Evolutionary conservation across 352 stramenopile species (phyloP).

Genomic region (Plasmopara muralis): DNA sequence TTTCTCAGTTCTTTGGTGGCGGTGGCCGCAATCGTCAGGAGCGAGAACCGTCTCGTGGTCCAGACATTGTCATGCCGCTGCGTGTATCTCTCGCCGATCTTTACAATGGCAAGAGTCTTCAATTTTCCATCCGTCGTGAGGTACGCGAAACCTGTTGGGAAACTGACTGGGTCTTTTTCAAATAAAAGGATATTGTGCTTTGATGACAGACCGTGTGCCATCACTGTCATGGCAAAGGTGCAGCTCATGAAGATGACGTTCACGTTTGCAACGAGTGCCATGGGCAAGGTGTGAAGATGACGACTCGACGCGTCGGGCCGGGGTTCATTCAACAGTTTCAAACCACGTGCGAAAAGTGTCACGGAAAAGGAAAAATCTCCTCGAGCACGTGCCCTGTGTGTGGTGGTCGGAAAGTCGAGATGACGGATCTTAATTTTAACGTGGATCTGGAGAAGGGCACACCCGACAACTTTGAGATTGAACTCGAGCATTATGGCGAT

Average conservation of each 20-base stretch:
- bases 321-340: conserved; percentile 88
- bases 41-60: conserved; percentile 50
- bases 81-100: conserved; percentile 93
- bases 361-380: conserved; percentile 90
- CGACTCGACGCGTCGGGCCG: conserved; percentile 55
- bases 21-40: conserved; percentile 33
- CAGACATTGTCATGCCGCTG: conserved; percentile 84
- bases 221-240: conserved; percentile 88
- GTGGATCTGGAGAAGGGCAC: conserved; percentile 94
- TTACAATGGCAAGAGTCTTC: conserved; percentile 93
- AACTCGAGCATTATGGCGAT: conserved; percentile 90
- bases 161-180: neutral
- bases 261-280: conserved; percentile 91
- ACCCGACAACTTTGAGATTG: conserved; percentile 88
- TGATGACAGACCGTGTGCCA: conserved; percentile 83
- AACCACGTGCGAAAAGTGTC: conserved; percentile 84
- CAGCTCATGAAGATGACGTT: conserved; percentile 86
- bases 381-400: conserved; percentile 88
- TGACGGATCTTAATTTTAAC: conserved; percentile 94
- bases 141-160: conserved; percentile 2
- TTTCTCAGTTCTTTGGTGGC: conserved; percentile 72
- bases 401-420: conserved; percentile 79
- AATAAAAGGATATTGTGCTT: conserved; percentile 2
- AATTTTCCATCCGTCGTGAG: conserved; percentile 90
- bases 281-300: conserved; percentile 90